These are phyloP conservation scores for Fraxinus albicans DNA, from an alignment of 305 asterid species.

Conservation along the genomic window DNA sequence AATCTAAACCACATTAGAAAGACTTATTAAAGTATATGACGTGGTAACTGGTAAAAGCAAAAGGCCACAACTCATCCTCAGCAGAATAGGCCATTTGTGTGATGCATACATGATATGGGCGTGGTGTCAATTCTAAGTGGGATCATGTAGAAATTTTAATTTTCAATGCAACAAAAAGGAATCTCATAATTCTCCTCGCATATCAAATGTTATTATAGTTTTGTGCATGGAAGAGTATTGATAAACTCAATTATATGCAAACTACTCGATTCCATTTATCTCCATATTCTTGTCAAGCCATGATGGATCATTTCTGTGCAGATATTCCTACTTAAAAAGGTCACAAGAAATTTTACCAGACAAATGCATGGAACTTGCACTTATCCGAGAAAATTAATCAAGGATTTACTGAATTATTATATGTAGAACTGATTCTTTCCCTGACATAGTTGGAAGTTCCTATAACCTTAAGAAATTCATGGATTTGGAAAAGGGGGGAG, in stretches of 20 bases:
- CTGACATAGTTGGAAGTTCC: not conserved
- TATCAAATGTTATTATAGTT: not conserved
- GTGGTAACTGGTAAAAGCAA: not conserved
- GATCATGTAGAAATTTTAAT: not conserved
- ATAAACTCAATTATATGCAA: not conserved
- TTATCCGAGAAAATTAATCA: not conserved
- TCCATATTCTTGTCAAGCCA: not conserved
- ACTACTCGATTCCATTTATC: not conserved
- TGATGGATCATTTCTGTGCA: not conserved
- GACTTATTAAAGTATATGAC: not conserved
- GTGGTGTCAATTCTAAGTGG: not conserved
- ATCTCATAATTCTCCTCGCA: not conserved
- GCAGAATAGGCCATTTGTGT: not conserved
- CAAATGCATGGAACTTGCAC: not conserved
- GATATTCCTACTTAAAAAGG: not conserved
- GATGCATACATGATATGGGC: not conserved
- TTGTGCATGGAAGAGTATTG: not conserved
- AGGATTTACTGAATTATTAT: not conserved
- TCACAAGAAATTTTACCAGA: not conserved
- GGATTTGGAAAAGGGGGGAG: not conserved
- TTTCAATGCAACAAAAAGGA: not conserved
- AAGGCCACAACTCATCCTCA: not conserved
- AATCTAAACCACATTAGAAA: not conserved
- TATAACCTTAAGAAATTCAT: not conserved
- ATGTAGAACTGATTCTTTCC: not conserved